Evolutionary conservation across 208 protist genomes (phyloP).

Genomic region (Borovskyia barvae): DNA sequence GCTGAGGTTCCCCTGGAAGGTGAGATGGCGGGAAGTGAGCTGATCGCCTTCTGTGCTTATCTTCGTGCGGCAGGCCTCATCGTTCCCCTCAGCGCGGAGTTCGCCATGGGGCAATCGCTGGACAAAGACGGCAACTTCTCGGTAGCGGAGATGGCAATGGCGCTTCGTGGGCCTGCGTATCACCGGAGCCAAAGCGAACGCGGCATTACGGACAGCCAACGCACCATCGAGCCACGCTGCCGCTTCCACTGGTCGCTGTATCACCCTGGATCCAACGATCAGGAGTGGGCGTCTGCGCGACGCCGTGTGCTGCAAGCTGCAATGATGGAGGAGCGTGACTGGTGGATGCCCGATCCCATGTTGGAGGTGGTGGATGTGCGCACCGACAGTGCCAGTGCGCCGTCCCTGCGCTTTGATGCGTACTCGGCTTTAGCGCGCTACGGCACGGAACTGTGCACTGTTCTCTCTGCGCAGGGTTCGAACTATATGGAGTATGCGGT

Average conservation of each 20-base stretch:
- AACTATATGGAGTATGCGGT: constrained; percentile 22
- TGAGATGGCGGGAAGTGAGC: constrained; percentile 34
- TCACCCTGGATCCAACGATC: constrained; percentile 67
- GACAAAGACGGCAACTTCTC: constrained; percentile 51
- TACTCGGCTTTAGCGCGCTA: constrained; percentile 70
- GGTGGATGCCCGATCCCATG: constrained; percentile 79
- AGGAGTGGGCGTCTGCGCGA: constrained; percentile 76
- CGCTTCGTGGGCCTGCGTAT: constrained; percentile 39
- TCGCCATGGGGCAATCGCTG: constrained; percentile 72
- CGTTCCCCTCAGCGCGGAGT: constrained; percentile 72
- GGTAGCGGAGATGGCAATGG: constrained; percentile 37
- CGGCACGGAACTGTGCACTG: constrained; percentile 54
- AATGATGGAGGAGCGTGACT: constrained; percentile 68
- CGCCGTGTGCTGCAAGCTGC: constrained; percentile 58
- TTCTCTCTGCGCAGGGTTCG: constrained; percentile 47
- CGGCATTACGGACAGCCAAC: constrained; percentile 58
- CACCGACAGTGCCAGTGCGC: constrained; percentile 36
- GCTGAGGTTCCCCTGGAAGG: constrained; percentile 9
- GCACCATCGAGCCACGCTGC: constrained; percentile 44
- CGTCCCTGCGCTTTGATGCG: constrained; percentile 23
- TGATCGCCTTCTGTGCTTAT: constrained; percentile 68
- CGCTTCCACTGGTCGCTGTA: constrained; percentile 74
- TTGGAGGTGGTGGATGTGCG: constrained; percentile 56
- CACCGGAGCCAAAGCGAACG: constrained; percentile 50
- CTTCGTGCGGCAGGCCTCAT: constrained; percentile 73